Base-by-base conservation (phyloP, 2,329 filamentous ascomycete genomes). In the Pseudocercospora musae region DNA sequence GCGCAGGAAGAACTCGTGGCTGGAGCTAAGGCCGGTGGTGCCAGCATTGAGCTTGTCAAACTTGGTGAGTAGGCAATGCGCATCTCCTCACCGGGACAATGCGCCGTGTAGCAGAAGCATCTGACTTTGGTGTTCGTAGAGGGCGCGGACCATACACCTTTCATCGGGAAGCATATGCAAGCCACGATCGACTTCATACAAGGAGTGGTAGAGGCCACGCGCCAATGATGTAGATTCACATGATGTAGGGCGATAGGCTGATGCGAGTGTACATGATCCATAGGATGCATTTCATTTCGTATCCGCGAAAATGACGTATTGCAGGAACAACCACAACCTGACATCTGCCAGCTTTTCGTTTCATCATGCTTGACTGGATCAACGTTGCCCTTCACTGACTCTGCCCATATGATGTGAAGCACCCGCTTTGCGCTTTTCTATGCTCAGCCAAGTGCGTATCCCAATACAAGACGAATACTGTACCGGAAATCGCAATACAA, bases 111-210 rank as follows among this genome's bases (percentile, higher is more conserved):
- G n/a, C n/a, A n/a, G n/a, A n/a, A n/a, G n/a, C n/a, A n/a, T 31
- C 53, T 56, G 53, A 56, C 18, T 13, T 13, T 18, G 27, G 10
- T 25, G n/a, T 13, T n/a, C n/a, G n/a, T 44, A 46, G 50, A 59
- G 56, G 57, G 25, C 21, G 56, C 57, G 15, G 57, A 59, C 50
- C 60, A 62, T 57, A 62, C 60, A 40, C 60, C 60, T 15, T 62
- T 62, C 21, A 44, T 62, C 46, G 60, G 60, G n/a, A 55, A 54
- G 55, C 9, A 52, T 18, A 62, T 62, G 60, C 40, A 42, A 31
- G 10, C 57, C 29, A 62, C 60, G 13, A 58, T 50, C 52, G 60
- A 37, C 5, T 62, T 53, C 37, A 55, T 68, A 9, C 18, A 37
- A 25, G n/a, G 23, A 21, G 52, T 55, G n/a, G 52, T 11, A 20